Evolutionary conservation across 1,139 yeast species (phyloP).

Genomic region (Kazachstania sp.): DNA sequence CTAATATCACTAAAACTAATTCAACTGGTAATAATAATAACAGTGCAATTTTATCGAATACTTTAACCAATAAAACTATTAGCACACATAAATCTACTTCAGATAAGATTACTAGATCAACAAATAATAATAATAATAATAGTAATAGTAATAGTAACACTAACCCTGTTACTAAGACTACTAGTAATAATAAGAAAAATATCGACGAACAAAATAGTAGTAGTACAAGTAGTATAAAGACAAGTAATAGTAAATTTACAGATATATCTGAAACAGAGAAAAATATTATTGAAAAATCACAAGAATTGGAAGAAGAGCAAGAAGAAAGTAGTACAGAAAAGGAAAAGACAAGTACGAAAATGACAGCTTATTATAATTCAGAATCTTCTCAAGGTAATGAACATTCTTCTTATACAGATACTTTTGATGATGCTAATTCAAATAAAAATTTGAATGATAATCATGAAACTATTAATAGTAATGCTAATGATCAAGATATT

Average conservation of each 20-base stretch:
- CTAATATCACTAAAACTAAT: neutral
- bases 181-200: too few species aligned
- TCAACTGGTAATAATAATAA: neutral
- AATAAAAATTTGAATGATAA: too few species aligned
- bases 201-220: neutral
- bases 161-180: too few species aligned
- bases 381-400: constrained; percentile 4
- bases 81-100: neutral
- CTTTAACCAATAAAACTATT: neutral
- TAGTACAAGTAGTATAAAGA: neutral
- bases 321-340: constrained; percentile 9
- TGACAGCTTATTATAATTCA: constrained; percentile 3
- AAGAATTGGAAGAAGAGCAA: constrained; percentile 8
- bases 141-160: too few species aligned
- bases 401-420: constrained; percentile 1
- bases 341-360: constrained; percentile 1
- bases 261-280: constrained; percentile 8
- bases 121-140: neutral
- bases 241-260: neutral
- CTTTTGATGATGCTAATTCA: constrained; percentile 1
- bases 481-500: constrained; percentile 11
- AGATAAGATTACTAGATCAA: constrained; percentile 8
- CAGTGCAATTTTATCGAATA: neutral
- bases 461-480: constrained; percentile 8
- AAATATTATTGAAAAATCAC: constrained; percentile 13